These are phyloP conservation scores for Scheffersomyces titani DNA, from an alignment of 1,139 yeast species.

Conservation along the genomic window DNA sequence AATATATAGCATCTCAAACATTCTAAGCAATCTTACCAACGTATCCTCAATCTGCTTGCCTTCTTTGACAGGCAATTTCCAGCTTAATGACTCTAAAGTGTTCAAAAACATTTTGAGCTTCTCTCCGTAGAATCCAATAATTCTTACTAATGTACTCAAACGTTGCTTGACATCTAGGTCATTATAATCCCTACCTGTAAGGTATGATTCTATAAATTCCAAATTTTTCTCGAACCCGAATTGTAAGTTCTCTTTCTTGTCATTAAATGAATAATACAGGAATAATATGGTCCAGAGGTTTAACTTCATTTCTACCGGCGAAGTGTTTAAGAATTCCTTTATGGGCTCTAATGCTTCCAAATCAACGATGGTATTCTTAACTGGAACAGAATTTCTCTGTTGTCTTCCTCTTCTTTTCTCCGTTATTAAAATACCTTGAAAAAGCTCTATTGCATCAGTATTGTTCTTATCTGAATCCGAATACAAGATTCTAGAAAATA, in stretches of 20 bases:
- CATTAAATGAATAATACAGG: constrained; percentile 52
- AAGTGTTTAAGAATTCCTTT: constrained; percentile 55
- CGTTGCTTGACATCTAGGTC: constrained; percentile 11
- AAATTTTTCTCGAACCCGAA: constrained; percentile 59
- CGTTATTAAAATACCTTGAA: constrained; percentile 53
- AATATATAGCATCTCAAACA: constrained; percentile 42
- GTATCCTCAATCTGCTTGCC: constrained; percentile 2
- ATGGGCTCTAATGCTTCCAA: constrained; percentile 45
- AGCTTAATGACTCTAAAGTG: constrained; percentile 21
- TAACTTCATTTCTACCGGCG: constrained; percentile 68
- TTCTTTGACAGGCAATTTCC: constrained; percentile 20
- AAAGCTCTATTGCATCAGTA: constrained; percentile 50
- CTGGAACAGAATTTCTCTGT: constrained; percentile 1
- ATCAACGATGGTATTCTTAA: constrained; percentile 12
- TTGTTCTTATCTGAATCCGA: constrained; percentile 35
- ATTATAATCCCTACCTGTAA: constrained; percentile 25
- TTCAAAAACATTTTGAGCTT: constrained; percentile 28
- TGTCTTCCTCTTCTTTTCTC: constrained; percentile 9
- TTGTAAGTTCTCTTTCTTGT: constrained; percentile 43
- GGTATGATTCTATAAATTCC: constrained; percentile 37
- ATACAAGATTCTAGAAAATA: constrained; percentile 61
- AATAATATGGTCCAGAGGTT: constrained; percentile 78
- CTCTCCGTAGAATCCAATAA: constrained; percentile 50
- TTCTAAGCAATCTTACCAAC: constrained; percentile 19
- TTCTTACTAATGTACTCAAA: constrained; percentile 20